Percentiles rank a stretch among this genome's conserved stretches.
Evolutionary conservation across 805 yeast species (phyloP).

Genomic region (Zygotorulaspora florentina): DNA sequence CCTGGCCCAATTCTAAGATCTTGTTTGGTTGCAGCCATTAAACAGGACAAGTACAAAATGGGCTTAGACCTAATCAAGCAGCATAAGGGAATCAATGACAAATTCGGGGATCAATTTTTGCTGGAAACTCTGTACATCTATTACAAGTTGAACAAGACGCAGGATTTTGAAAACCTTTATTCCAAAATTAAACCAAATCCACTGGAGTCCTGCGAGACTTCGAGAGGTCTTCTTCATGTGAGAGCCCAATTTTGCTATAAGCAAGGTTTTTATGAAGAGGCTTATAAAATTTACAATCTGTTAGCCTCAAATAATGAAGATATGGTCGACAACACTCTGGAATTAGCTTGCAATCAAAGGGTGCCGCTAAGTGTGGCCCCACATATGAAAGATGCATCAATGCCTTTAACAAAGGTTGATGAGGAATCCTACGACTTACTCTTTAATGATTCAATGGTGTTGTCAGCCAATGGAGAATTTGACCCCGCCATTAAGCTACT

Average conservation of each 20-base stretch:
- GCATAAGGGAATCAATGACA: conserved; percentile 36
- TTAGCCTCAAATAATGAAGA: conserved; percentile 38
- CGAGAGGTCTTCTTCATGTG: conserved; percentile 45
- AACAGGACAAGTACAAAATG: conserved; percentile 55
- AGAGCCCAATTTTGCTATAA: conserved; percentile 52
- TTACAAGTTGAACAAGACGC: conserved; percentile 48
- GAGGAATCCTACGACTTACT: conserved; percentile 52
- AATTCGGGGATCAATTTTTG: conserved; percentile 34
- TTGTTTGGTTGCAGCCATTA: conserved; percentile 59
- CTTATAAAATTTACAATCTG: conserved; percentile 49
- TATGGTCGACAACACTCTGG: conserved; percentile 40
- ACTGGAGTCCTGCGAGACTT: conserved; percentile 7
- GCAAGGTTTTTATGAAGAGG: conserved; percentile 46
- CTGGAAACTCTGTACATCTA: conserved; percentile 60
- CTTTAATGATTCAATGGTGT: conserved; percentile 61
- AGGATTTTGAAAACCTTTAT: conserved; percentile 30
- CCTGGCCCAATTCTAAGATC: conserved; percentile 33
- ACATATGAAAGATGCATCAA: conserved; percentile 12
- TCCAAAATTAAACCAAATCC: conserved; percentile 17
- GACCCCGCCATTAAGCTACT: conserved; percentile 41
- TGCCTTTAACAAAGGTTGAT: conserved; percentile 15
- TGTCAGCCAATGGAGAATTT: conserved; percentile 42
- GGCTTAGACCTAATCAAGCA: conserved; percentile 46
- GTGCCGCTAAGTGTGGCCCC: conserved; percentile 55
- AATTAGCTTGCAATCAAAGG: conserved; percentile 63